Conservation (phyloP, 257 asterid genomes). For the Thymus quinquecostatus region DNA sequence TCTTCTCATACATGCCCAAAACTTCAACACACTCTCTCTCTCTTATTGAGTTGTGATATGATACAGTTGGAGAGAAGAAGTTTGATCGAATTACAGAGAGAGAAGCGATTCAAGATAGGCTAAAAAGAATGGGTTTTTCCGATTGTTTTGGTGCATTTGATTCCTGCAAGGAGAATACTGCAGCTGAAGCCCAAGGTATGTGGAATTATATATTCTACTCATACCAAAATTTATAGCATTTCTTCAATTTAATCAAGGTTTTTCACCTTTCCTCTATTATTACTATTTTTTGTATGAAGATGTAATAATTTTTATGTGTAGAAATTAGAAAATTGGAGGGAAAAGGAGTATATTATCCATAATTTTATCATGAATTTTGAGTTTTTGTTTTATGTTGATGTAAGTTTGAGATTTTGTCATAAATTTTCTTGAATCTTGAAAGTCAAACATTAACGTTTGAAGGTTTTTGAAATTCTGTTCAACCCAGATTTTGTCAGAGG, state of each 20-base stretch:
- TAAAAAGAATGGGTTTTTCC: constrained; percentile 45
- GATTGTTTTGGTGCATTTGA: constrained; percentile 61
- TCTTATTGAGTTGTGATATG: constrained; percentile 20
- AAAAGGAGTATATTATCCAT: too few species aligned
- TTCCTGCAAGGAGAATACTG: constrained; percentile 43
- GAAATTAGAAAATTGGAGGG: too few species aligned
- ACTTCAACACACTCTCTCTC: neutral
- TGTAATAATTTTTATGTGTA: too few species aligned
- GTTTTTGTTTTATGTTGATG: too few species aligned
- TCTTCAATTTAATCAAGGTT: neutral
- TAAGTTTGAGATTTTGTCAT: too few species aligned
- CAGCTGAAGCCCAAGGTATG: constrained; percentile 48
- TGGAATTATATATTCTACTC: neutral
- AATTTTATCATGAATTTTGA: too few species aligned
- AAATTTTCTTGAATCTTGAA: neutral
- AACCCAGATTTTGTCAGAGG: neutral
- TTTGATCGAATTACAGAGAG: constrained; percentile 10
- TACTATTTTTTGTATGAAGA: too few species aligned
- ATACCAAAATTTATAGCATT: neutral
- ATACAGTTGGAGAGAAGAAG: neutral
- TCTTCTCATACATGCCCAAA: too few species aligned
- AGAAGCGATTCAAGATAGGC: constrained; percentile 31
- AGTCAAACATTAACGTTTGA: constrained; percentile 3
- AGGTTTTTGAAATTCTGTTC: neutral
- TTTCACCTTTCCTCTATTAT: neutral